These are phyloP conservation scores for Sporobolomyces pararoseus DNA, from an alignment of 768 basidiomycete species.

Conservation along the genomic window DNA sequence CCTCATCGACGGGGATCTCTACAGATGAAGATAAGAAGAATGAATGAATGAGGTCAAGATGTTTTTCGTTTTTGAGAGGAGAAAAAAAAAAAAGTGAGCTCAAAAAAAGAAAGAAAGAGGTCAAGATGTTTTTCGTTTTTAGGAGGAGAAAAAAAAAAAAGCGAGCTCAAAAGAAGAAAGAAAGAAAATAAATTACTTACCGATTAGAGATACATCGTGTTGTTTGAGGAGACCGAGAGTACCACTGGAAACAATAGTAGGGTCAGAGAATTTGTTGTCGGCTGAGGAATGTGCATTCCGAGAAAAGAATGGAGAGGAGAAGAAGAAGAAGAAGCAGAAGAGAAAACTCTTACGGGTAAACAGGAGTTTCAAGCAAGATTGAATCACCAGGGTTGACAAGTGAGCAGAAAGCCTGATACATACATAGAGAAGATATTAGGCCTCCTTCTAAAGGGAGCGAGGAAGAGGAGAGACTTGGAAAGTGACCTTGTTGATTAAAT, in stretches of 20 bases:
- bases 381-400: slow-evolving; percentile 75
- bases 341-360: slow-evolving; percentile 53
- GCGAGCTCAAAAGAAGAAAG: no score
- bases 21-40: background rate
- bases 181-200: slow-evolving; percentile 45
- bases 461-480: no score
- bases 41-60: background rate
- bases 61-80: no score
- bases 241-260: slow-evolving; percentile 50
- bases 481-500: slow-evolving; percentile 80
- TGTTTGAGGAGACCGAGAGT: slow-evolving; percentile 48
- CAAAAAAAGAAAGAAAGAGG: background rate
- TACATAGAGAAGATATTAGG: no score
- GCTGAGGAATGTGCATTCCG: no score
- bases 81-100: background rate
- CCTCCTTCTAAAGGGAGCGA: no score
- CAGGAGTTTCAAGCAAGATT: slow-evolving; percentile 75
- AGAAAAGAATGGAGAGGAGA: no score
- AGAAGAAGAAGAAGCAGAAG: no score
- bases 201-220: slow-evolving; percentile 47
- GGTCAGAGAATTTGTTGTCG: no score
- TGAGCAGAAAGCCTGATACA: slow-evolving; percentile 63
- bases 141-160: background rate
- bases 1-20: slow-evolving; percentile 68
- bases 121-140: background rate